A percentile compares a stretch with the other conserved stretches of the same genome.
These are phyloP conservation scores for Saururus chinensis DNA, from an alignment of 164 flowering plant species.

Conservation along the genomic window DNA sequence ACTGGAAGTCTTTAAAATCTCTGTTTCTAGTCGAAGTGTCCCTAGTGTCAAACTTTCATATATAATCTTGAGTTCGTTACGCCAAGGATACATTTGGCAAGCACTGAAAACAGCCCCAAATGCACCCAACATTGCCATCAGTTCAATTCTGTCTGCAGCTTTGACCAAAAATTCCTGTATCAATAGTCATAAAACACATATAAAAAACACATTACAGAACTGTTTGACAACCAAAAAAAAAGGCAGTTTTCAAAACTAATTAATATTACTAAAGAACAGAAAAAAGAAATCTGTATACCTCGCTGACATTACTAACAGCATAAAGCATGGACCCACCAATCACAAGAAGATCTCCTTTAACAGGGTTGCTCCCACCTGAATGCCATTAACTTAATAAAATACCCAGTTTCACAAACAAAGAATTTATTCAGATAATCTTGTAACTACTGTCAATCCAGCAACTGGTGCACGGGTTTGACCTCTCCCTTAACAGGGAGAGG, in stretches of 20 bases:
- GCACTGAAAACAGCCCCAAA: conserved; percentile 89
- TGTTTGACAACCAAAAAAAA: neutral
- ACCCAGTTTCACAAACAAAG: neutral
- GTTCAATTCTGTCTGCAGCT: conserved; percentile 74
- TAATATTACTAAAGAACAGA: neutral
- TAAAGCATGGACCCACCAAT: conserved; percentile 79
- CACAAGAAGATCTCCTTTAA: conserved; percentile 78
- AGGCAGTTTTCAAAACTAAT: neutral
- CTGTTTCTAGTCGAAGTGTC: neutral
- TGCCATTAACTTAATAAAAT: neutral
- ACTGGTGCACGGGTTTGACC: no score
- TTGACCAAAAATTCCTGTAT: conserved; percentile 88
- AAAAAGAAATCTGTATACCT: conserved; percentile 33
- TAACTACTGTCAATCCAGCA: no score
- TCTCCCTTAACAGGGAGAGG: no score
- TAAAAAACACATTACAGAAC: neutral
- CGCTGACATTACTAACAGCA: conserved; percentile 82
- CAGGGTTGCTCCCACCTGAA: conserved; percentile 59
- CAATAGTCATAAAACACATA: neutral
- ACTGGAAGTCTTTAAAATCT: neutral
- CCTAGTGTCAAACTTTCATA: neutral
- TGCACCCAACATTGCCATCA: conserved; percentile 81
- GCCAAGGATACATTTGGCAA: conserved; percentile 84
- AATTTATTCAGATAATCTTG: no score
- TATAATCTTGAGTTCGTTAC: neutral